phyloP scores from a whole-genome alignment of 2,329 filamentous ascomycete species.

The Thelonectria olida region DNA sequence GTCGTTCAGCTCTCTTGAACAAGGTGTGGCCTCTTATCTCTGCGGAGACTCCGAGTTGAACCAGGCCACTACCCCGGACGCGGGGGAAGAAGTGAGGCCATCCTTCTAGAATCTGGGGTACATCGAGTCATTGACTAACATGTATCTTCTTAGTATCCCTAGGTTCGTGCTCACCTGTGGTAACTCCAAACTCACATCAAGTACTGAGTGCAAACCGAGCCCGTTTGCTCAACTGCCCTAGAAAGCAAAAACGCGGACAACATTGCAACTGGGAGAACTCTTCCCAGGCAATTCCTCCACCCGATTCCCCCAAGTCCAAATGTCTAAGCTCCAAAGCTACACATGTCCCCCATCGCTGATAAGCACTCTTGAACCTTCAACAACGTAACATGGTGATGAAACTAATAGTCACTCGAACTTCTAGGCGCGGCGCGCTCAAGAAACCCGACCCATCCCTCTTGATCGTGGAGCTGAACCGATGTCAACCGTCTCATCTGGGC shows the following conservation, averaged over 20 bases:
- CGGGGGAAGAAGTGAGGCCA: neutral
- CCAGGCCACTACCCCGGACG: neutral
- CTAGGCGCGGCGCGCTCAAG: neutral
- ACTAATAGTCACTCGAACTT: neutral
- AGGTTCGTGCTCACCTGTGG: too few relatives aligned
- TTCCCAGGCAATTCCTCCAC: neutral
- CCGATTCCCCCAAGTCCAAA: neutral
- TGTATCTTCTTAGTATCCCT: too few relatives aligned
- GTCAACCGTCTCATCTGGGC: neutral
- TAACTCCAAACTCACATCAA: too few relatives aligned
- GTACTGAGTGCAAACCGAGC: too few relatives aligned
- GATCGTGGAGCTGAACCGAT: neutral
- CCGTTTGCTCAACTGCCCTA: neutral
- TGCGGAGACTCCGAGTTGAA: neutral
- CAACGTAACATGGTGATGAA: neutral
- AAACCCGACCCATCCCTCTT: neutral
- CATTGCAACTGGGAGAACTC: too few relatives aligned
- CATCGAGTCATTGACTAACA: neutral
- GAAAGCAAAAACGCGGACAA: too few relatives aligned
- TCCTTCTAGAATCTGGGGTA: neutral
- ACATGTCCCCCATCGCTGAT: neutral
- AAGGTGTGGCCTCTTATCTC: neutral
- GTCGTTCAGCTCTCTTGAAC: neutral
- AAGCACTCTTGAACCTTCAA: neutral
- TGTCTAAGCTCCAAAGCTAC: neutral